Percentiles rank a stretch among this genome's conserved stretches.
phyloP scores from a whole-genome alignment of 176 grass and related monocot species.

The Microstegium vimineum region DNA sequence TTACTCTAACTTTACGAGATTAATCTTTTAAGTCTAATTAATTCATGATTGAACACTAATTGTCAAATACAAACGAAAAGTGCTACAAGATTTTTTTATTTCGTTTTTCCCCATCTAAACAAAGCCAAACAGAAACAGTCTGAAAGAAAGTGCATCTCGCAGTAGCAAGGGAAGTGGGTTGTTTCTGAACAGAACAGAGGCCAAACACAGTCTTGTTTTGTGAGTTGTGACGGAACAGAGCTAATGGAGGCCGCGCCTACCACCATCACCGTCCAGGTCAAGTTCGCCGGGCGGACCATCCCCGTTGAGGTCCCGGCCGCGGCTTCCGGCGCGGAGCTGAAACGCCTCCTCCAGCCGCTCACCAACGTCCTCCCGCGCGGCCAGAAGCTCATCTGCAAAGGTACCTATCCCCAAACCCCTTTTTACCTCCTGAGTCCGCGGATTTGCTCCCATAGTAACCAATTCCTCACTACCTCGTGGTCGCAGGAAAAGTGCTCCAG shows the following conservation, averaged over 20 bases:
- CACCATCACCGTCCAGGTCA: conserved; percentile 66
- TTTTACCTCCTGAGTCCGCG: neutral
- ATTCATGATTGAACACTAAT: no score
- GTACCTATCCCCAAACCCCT: conserved; percentile 25
- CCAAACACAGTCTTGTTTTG: no score
- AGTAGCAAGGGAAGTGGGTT: no score
- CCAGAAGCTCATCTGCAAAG: conserved; percentile 97
- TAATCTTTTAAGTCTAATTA: no score
- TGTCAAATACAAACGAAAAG: no score
- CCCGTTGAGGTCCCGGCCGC: conserved; percentile 45
- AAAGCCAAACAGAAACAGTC: no score
- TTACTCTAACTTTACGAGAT: no score
- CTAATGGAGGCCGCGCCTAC: conserved; percentile 30
- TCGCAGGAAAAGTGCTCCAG: conserved; percentile 70
- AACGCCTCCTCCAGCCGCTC: conserved; percentile 85
- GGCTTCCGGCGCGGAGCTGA: conserved; percentile 52
- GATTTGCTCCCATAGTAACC: neutral
- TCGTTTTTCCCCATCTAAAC: no score
- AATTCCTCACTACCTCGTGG: neutral
- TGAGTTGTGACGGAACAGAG: neutral
- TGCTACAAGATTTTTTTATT: no score
- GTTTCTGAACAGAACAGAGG: neutral
- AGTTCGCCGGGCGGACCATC: conserved; percentile 81
- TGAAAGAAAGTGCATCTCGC: no score
- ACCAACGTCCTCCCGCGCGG: conserved; percentile 91